Evolutionary conservation across 1,284 basidiomycete species (phyloP), one percentile per base, ranked within the genome.

Genomic region (Termitomyces sp.): DNA sequence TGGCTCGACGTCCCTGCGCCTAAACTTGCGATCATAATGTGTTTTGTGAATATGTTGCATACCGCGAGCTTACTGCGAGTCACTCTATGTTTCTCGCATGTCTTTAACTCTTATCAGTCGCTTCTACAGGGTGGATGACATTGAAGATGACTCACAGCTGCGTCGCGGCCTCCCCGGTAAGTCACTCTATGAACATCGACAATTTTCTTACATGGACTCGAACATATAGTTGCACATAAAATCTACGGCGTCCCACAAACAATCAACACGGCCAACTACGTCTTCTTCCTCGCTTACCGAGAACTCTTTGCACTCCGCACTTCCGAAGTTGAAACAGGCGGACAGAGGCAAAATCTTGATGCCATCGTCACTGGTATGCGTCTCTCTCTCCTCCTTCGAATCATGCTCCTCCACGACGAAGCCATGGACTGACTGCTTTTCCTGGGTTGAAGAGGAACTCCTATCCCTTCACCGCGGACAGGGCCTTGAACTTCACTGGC

Each of bases 191-290:
- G n/a, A n/a, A n/a, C n/a, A n/a, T n/a, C n/a, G n/a, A n/a, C n/a
- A n/a, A n/a, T n/a, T n/a, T 24, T 24, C 21, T 24, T 24, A 24
- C 21, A 3, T 24, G 21, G 21, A 24, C 21, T 18, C 3, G 5
- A 3, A 26, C n/a, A 24, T 5, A 6, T 39, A 81, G 94, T 96
- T 13, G 85, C 93, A 0, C 95, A 99, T 72, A 92, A 90, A 72
- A 93, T 98, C 58, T 99, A 96, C 64, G 96, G 96, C 1, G 73
- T 97, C 1, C 93, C 96, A 0, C 95, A 98, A 66, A 97, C 96
- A 0, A 95, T 99, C 73, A 99, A 99, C 67, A 87, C 91, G 0
- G 96, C 95, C 1, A 98, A 98, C 67, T 98, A 98, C 62, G 92
- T 94, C 38, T 98, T 97, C 68, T 98, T 98, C 64, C 78, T 90